Evolutionary conservation across 352 stramenopile species (phyloP).

Genomic region (Phytophthora palmivora): DNA sequence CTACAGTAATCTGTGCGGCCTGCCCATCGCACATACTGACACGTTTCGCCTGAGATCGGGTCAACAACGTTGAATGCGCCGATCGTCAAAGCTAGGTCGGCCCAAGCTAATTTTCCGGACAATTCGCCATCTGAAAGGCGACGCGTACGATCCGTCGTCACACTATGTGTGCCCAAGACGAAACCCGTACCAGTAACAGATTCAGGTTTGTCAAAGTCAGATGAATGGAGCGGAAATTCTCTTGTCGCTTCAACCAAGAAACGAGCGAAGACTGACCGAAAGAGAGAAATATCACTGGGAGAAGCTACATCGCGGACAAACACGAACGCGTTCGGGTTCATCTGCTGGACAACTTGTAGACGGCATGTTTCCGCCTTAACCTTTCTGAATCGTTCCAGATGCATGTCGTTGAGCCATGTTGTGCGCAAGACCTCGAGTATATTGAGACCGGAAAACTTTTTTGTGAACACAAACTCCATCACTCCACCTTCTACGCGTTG

Average conservation of each 20-base stretch:
- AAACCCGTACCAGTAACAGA: constrained; percentile 23
- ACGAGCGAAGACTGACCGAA: constrained; percentile 43
- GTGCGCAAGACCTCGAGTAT: constrained; percentile 38
- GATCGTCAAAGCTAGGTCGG: constrained; percentile 37
- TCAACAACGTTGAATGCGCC: constrained; percentile 34
- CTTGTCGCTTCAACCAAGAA: constrained; percentile 38
- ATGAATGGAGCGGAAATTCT: too few species aligned
- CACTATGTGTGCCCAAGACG: constrained; percentile 41
- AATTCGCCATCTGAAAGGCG: background rate
- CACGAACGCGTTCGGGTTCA: constrained; percentile 33
- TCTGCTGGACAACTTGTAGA: constrained; percentile 39
- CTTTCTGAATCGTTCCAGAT: constrained; percentile 34
- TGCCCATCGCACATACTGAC: constrained; percentile 36
- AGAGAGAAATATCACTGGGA: constrained; percentile 32
- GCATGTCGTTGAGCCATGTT: constrained; percentile 38
- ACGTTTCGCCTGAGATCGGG: constrained; percentile 16
- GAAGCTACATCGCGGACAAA: constrained; percentile 43
- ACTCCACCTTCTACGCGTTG: constrained; percentile 29
- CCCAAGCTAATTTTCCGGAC: constrained; percentile 28
- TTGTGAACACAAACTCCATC: constrained; percentile 45
- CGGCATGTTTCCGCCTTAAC: constrained; percentile 39
- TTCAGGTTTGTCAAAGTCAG: too few species aligned
- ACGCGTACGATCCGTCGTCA: constrained; percentile 6
- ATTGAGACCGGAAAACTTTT: constrained; percentile 37
- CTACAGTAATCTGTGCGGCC: constrained; percentile 46